Evolutionary conservation across 2,329 filamentous ascomycete species (phyloP), one percentile per base, ranked within the genome.

Genomic region (Xylaria sp.): DNA sequence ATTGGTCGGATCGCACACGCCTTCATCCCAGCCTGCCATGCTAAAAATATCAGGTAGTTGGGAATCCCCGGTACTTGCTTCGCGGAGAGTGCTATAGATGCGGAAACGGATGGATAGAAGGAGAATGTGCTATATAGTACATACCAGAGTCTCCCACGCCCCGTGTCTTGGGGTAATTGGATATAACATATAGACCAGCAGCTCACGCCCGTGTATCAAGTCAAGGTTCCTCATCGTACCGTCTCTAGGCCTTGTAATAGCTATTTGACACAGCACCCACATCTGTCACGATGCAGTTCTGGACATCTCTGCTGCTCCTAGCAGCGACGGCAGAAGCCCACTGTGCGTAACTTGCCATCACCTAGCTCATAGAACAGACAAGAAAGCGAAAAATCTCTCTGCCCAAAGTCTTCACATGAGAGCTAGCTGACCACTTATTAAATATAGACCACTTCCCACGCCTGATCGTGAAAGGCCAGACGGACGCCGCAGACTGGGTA

Each of bases 361-460:
- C 46, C 40, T 23, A 2, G 23, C 5, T 28, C 28, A 28, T 28
- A 28, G 5, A 28, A 28, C 28, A 28, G 28, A 28, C 4, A 28
- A 33, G 31, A 33, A 33, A 33, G 31, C 31, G 31, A 7, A 33
- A 33, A 6, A 2, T 2, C 7, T 9, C 31, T 33, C 7, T 33
- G 31, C 31, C 6, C 31, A 3, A 33, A 9, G 33, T 10, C 33
- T 10, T n/a, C 5, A 10, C n/a, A 20, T 23, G 23, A 23, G 23
- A 23, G 23, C 23, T 23, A 23, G 2, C 23, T 23, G 23, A 23
- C 23, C 23, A 23, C 23, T 23, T 23, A 23, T 23, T 1, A 23
- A 1, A 23, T 23, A 23, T 61, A 79, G 77, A 79, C 72, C 74
- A 74, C 60, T 79, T 78, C 72, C 74, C 77, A 1, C 72, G 74